Evolutionary conservation across 345 rosid species (phyloP).

Genomic region (Aurinia saxatilis): DNA sequence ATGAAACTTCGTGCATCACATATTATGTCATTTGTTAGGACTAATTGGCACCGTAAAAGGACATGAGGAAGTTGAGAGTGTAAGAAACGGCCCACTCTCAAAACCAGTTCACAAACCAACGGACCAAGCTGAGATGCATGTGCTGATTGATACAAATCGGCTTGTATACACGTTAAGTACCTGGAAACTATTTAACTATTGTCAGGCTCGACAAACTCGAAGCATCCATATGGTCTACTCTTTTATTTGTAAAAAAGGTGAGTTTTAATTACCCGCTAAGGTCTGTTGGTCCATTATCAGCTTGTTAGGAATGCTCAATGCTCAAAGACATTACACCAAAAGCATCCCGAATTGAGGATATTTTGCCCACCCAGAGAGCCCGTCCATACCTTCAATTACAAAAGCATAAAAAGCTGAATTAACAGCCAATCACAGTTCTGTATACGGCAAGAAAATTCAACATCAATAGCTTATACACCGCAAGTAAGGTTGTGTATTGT

Average conservation of each 20-base stretch:
- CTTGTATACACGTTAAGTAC: neutral
- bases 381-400: conserved; percentile 65
- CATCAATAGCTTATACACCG: neutral
- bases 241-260: neutral
- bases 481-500: neutral
- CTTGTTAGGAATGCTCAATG: conserved; percentile 50
- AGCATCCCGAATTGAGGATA: no score
- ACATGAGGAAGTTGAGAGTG: no score
- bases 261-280: conserved; percentile 47
- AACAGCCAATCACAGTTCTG: neutral
- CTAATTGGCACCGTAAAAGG: no score
- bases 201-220: neutral
- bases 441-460: no score
- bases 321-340: no score
- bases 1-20: no score
- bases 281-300: conserved; percentile 43
- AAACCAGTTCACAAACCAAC: neutral
- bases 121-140: conserved; percentile 2
- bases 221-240: neutral
- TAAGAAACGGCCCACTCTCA: no score
- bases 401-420: conserved; percentile 13
- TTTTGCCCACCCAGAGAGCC: conserved; percentile 82
- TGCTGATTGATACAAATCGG: neutral
- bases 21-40: no score
- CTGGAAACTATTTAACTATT: neutral